phyloP scores from a whole-genome alignment of 441 rosid genomes.

The Euphorbia schlechtendalii region DNA sequence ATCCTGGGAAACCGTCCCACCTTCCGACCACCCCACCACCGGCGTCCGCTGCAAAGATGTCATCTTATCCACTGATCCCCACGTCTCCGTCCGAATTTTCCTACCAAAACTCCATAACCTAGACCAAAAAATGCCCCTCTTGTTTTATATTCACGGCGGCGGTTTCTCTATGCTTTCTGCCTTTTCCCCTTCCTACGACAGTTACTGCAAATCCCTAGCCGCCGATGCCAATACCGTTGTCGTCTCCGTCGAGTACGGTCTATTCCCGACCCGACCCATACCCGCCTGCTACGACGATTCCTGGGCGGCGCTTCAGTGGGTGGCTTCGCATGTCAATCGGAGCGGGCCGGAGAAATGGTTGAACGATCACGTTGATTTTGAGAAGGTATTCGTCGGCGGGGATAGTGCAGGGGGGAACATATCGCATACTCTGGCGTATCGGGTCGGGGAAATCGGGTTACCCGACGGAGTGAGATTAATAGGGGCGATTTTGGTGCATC shows the following conservation, averaged over 20 bases:
- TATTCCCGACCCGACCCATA: constrained; percentile 29
- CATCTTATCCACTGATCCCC: constrained; percentile 26
- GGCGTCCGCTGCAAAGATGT: constrained; percentile 45
- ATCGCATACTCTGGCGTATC: constrained; percentile 24
- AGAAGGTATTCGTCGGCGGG: constrained; percentile 26
- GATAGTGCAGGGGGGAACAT: constrained; percentile 41
- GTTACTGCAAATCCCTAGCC: constrained; percentile 18
- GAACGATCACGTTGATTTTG: constrained; percentile 26
- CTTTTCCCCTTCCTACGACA: constrained; percentile 21
- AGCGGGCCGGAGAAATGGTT: constrained; percentile 28
- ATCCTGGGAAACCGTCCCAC: constrained; percentile 22
- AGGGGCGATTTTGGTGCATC: constrained; percentile 33
- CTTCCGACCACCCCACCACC: constrained; percentile 27
- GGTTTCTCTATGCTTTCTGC: constrained; percentile 28
- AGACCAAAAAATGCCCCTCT: constrained; percentile 25
- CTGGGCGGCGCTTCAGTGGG: constrained; percentile 31
- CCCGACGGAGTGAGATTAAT: constrained; percentile 21
- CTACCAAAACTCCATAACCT: constrained; percentile 26
- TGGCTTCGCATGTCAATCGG: constrained; percentile 23
- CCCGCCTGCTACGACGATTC: constrained; percentile 36
- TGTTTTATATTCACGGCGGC: constrained; percentile 34
- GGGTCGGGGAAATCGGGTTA: constrained; percentile 28
- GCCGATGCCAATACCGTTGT: constrained; percentile 21
- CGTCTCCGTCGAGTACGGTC: constrained; percentile 34
- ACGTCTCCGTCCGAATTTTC: constrained; percentile 40